These are phyloP conservation scores for Schizosaccharomyces japonicus DNA, from an alignment of 805 yeast species.

Conservation along the genomic window DNA sequence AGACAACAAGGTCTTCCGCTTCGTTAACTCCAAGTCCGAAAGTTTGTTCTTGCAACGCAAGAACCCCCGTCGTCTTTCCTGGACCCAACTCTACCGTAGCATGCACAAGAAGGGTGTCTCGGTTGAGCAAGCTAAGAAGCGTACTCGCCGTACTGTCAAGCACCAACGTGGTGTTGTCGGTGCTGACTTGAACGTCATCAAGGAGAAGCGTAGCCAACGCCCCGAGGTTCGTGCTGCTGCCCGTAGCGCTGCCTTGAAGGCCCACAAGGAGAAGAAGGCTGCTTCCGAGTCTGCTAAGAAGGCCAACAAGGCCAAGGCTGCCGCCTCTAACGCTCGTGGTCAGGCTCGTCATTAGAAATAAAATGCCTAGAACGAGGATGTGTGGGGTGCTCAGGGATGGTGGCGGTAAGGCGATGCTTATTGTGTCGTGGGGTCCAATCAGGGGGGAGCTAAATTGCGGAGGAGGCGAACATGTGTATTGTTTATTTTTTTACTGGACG, in stretches of 20 bases:
- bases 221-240: constrained; percentile 96
- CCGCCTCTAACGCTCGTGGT: constrained; percentile 30
- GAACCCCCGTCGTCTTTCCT: constrained; percentile 99
- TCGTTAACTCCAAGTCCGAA: constrained; percentile 91
- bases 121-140: constrained; percentile 78
- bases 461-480: too few relatives aligned
- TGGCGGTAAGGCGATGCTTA: too few relatives aligned
- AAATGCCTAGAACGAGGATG: too few relatives aligned
- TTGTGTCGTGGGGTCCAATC: too few relatives aligned
- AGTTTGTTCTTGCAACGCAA: constrained; percentile 97
- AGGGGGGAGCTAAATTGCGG: too few relatives aligned
- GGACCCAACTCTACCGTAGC: constrained; percentile 99
- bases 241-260: constrained; percentile 67
- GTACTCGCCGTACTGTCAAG: constrained; percentile 92
- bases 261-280: constrained; percentile 33
- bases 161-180: constrained; percentile 98
- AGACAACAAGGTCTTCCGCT: constrained; percentile 98
- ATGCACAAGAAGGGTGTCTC: constrained; percentile 99
- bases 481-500: too few relatives aligned
- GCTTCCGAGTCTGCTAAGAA: constrained; percentile 82
- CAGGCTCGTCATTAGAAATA: too few relatives aligned
- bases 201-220: constrained; percentile 86
- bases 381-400: too few relatives aligned
- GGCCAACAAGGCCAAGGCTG: constrained; percentile 59
- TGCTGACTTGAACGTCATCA: constrained; percentile 94